Conservation (phyloP, 2,329 filamentous ascomycete genomes). For the Aspergillus pseudoviridinutans region DNA sequence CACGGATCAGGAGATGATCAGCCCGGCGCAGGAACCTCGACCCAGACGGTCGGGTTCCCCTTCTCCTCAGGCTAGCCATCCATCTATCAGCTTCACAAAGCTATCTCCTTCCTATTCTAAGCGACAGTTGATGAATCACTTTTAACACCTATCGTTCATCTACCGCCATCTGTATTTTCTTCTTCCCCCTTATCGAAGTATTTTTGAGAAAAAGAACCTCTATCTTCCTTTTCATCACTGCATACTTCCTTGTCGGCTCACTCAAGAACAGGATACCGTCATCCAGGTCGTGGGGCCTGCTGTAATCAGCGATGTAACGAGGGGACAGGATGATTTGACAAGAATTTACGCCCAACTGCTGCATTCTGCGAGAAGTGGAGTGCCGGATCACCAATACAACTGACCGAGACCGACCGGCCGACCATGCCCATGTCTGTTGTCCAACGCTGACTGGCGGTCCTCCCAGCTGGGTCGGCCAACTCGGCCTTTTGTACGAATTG, state of each 20-base stretch:
- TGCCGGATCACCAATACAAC: not conserved
- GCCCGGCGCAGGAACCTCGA: constrained; percentile 28
- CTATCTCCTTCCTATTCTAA: not conserved
- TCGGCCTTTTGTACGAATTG: not conserved
- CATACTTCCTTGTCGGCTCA: not conserved
- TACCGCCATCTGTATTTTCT: not conserved
- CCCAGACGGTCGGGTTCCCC: constrained; percentile 24
- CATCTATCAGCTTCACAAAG: not conserved
- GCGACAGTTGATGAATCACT: not conserved
- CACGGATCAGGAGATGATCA: constrained; percentile 19
- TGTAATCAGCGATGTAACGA: not conserved
- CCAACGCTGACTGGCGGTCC: not conserved
- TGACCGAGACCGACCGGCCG: not conserved
- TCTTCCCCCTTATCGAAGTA: not conserved
- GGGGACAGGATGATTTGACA: not conserved
- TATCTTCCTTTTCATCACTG: not conserved
- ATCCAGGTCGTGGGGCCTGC: not conserved
- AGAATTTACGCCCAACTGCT: not conserved
- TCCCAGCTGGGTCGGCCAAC: not conserved
- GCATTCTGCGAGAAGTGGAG: not conserved
- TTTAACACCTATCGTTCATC: not conserved
- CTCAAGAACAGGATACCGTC: not conserved
- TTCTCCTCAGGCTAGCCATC: not conserved
- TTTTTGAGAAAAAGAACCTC: not conserved
- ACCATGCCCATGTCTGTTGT: not conserved